Conservation (phyloP, 106 monocot genomes). For the Acorus calamus region DNA sequence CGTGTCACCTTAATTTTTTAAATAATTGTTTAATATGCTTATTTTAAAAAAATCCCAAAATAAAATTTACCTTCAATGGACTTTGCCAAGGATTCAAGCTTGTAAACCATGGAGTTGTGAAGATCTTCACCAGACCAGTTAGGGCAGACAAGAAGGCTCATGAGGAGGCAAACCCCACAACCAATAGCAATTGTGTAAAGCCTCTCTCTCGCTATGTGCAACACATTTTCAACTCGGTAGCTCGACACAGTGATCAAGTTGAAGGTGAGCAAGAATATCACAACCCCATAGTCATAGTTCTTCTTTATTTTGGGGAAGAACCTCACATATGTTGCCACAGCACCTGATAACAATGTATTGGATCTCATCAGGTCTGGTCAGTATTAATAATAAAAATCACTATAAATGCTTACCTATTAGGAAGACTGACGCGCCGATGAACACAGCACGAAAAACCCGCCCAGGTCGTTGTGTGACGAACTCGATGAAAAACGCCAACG, state of each 20-base stretch:
- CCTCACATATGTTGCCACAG: constrained; percentile 50
- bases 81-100: constrained; percentile 32
- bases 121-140: constrained; percentile 82
- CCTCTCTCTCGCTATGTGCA: constrained; percentile 41
- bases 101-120: constrained; percentile 35
- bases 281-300: constrained; percentile 68
- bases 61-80: constrained; percentile 38
- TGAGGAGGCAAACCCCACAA: constrained; percentile 60
- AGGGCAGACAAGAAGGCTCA: constrained; percentile 56
- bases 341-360: constrained; percentile 38
- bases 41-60: background rate
- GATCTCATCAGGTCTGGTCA: too few relatives aligned
- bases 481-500: constrained; percentile 59
- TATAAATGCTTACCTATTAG: constrained; percentile 24
- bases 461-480: constrained; percentile 30
- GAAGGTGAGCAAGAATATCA: constrained; percentile 80
- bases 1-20: too few relatives aligned
- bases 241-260: constrained; percentile 71
- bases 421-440: constrained; percentile 53
- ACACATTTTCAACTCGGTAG: constrained; percentile 49
- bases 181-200: constrained; percentile 66
- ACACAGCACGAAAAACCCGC: constrained; percentile 30
- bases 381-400: too few relatives aligned
- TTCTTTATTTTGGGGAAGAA: constrained; percentile 64
- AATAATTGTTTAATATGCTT: background rate